Percentiles rank a stretch among this genome's conserved stretches.
These are phyloP conservation scores for Geotrichum aggregatum DNA, from an alignment of 1,139 yeast genomes.

Conservation along the genomic window DNA sequence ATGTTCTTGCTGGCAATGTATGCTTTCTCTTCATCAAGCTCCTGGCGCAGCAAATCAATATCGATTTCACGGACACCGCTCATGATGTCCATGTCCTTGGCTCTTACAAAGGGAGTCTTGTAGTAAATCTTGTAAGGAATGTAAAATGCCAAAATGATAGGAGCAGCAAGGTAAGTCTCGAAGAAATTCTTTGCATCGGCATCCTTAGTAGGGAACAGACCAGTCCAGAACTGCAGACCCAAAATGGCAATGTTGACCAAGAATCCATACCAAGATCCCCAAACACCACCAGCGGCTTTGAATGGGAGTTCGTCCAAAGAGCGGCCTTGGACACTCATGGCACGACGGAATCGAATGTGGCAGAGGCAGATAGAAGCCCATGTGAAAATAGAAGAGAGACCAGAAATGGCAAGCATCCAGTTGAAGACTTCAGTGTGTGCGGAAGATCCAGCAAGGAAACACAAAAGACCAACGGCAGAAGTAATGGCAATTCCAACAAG, in stretches of 20 bases:
- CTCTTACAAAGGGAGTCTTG: conserved; percentile 40
- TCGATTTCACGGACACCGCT: conserved; percentile 51
- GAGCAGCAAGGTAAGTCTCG: conserved; percentile 48
- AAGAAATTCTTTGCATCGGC: conserved; percentile 46
- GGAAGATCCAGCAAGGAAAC: conserved; percentile 65
- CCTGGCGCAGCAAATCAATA: conserved; percentile 47
- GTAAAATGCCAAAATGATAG: conserved; percentile 46
- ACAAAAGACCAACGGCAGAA: conserved; percentile 57
- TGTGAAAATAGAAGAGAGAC: conserved; percentile 70
- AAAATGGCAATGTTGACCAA: conserved; percentile 53
- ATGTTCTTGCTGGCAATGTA: conserved; percentile 36
- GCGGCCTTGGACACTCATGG: conserved; percentile 63
- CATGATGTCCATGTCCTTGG: conserved; percentile 49
- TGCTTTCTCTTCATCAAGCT: conserved; percentile 46
- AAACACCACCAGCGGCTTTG: conserved; percentile 63
- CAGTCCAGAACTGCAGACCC: conserved; percentile 61
- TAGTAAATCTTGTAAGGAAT: conserved; percentile 47
- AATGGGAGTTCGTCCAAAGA: conserved; percentile 62
- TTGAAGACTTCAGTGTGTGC: conserved; percentile 64
- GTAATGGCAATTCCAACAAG: conserved; percentile 59
- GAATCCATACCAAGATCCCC: conserved; percentile 67
- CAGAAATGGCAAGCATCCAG: conserved; percentile 77
- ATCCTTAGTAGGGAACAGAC: conserved; percentile 57
- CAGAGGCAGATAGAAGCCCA: conserved; percentile 71
- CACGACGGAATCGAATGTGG: conserved; percentile 56